phyloP scores from a whole-genome alignment of 352 stramenopile genomes.

The Thalassiosira hispida region DNA sequence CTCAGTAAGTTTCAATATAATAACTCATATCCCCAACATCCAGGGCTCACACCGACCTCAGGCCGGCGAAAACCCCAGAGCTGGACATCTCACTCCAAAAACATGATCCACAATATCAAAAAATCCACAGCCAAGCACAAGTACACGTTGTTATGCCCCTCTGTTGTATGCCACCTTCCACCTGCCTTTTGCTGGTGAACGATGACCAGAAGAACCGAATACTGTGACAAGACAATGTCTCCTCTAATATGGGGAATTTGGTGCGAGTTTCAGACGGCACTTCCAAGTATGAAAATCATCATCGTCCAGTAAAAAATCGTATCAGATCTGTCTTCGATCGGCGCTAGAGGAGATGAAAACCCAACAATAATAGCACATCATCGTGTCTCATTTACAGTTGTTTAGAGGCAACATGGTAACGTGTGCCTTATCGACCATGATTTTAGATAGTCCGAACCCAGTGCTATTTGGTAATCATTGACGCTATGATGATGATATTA shows the following conservation, averaged over 20 bases:
- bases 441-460: conserved; percentile 66
- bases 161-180: conserved; percentile 9
- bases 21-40: conserved; percentile 41
- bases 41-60: conserved; percentile 10
- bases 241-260: conserved; percentile 5
- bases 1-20: conserved; percentile 29
- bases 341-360: neutral
- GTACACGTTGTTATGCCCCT: conserved; percentile 18
- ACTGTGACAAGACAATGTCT: neutral
- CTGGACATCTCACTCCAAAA: conserved; percentile 24
- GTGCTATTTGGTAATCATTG: conserved; percentile 60
- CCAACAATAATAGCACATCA: too few species aligned
- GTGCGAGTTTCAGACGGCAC: conserved; percentile 49
- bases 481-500: conserved; percentile 27
- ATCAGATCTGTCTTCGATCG: neutral
- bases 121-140: conserved; percentile 11
- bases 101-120: conserved; percentile 9
- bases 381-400: conserved; percentile 39
- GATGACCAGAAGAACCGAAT: conserved; percentile 6
- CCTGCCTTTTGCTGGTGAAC: conserved; percentile 18
- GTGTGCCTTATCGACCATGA: conserved; percentile 57
- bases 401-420: conserved; percentile 51
- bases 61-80: conserved; percentile 9
- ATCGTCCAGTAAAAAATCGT: conserved; percentile 30
- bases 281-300: conserved; percentile 57